Percentiles rank a stretch among this genome's conserved stretches.
phyloP scores from a whole-genome alignment of 2,329 filamentous ascomycete species.

The Pseudogymnoascus sp. region DNA sequence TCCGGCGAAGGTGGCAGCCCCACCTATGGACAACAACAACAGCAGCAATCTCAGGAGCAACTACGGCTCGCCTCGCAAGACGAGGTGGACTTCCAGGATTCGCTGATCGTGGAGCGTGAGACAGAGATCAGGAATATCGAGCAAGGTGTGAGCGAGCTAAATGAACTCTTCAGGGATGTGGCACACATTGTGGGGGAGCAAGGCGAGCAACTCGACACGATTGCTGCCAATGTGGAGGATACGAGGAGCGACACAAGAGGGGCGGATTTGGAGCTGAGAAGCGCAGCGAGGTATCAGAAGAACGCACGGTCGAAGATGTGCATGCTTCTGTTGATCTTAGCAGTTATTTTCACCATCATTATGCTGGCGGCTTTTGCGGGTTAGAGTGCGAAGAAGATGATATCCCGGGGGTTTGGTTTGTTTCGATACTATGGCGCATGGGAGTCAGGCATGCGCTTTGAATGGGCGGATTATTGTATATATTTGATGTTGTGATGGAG shows the following conservation, averaged over 20 bases:
- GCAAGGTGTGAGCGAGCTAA: slow-evolving; percentile 88
- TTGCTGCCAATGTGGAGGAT: slow-evolving; percentile 79
- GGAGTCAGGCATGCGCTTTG: slow-evolving; percentile 1
- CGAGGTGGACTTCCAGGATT: slow-evolving; percentile 96
- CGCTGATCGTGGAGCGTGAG: slow-evolving; percentile 90
- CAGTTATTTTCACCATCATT: slow-evolving; percentile 82
- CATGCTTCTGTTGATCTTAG: slow-evolving; percentile 80
- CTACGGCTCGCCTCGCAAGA: slow-evolving; percentile 79
- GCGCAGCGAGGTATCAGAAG: slow-evolving; percentile 88
- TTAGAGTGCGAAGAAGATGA: slow-evolving; percentile 30
- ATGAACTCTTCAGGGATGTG: slow-evolving; percentile 96
- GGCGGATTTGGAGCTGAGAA: slow-evolving; percentile 76
- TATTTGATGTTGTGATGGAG: slow-evolving; percentile 7
- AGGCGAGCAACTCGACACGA: slow-evolving; percentile 78
- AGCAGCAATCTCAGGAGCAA: slow-evolving; percentile 65
- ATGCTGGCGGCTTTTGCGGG: slow-evolving; percentile 78
- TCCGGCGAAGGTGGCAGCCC: slow-evolving; percentile 30
- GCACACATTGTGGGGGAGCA: slow-evolving; percentile 95
- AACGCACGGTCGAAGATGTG: slow-evolving; percentile 91
- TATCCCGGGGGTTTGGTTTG: background rate
- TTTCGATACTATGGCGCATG: slow-evolving; percentile 1
- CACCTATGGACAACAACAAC: slow-evolving; percentile 40
- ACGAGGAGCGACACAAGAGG: slow-evolving; percentile 74
- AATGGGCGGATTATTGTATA: slow-evolving; percentile 5
- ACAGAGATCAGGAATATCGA: slow-evolving; percentile 96